Evolutionary conservation across 148 eudicot species (phyloP).

Genomic region (Simmondsia chinensis): DNA sequence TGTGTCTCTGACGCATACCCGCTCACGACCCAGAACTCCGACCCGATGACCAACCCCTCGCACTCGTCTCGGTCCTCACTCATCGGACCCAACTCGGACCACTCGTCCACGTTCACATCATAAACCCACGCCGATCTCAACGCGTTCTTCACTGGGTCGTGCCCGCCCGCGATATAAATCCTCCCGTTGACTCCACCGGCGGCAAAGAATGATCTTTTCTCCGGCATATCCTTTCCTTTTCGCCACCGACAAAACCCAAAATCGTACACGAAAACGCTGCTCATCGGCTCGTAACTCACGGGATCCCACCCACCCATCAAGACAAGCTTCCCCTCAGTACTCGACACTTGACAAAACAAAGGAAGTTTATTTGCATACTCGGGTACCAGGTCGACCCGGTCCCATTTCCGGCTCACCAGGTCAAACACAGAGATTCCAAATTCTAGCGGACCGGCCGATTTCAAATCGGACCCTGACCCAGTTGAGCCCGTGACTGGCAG

Average conservation of each 20-base stretch:
- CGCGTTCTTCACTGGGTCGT: constrained; percentile 67
- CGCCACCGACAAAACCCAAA: constrained; percentile 44
- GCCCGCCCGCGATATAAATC: constrained; percentile 64
- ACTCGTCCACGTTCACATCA: constrained; percentile 28
- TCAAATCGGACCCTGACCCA: not conserved
- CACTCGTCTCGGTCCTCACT: constrained; percentile 72
- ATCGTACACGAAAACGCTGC: constrained; percentile 51
- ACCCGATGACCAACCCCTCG: constrained; percentile 45
- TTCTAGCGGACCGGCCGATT: constrained; percentile 20
- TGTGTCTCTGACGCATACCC: constrained; percentile 65
- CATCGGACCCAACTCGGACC: constrained; percentile 58
- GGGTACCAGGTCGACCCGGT: constrained; percentile 42
- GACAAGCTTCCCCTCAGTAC: constrained; percentile 56
- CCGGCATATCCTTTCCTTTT: constrained; percentile 48
- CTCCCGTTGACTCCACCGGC: constrained; percentile 23
- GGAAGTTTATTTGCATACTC: constrained; percentile 54
- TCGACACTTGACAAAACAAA: constrained; percentile 51
- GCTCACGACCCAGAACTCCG: constrained; percentile 78
- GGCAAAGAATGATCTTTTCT: constrained; percentile 50
- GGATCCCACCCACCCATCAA: constrained; percentile 80
- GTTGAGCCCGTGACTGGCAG: constrained; percentile 6
- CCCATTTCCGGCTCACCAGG: constrained; percentile 30
- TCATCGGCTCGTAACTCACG: constrained; percentile 37
- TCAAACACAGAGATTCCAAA: constrained; percentile 50
- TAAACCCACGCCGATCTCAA: constrained; percentile 40